Percentiles rank a stretch among this genome's conserved stretches.
Conservation (phyloP, 441 rosid species). For the Arabidopsis lyrata region DNA sequence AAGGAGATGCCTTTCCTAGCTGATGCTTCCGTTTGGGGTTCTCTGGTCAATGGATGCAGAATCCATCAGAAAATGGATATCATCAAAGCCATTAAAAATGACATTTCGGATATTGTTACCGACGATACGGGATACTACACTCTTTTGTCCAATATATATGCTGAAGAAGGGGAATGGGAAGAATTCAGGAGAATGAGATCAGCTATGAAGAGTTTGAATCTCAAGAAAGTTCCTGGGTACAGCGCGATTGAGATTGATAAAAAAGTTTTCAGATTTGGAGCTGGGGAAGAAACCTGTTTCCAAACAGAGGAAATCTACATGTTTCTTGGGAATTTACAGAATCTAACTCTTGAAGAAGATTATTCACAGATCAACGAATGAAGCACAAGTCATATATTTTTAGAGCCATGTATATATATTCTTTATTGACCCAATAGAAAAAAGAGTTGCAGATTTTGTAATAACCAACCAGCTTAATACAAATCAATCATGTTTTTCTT, state of each 20-base stretch:
- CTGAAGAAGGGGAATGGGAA: constrained; percentile 72
- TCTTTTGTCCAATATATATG: constrained; percentile 74
- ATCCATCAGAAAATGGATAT: constrained; percentile 76
- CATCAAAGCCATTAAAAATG: constrained; percentile 54
- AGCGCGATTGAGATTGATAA: constrained; percentile 53
- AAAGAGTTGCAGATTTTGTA: constrained; percentile 30
- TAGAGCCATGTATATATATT: constrained; percentile 26
- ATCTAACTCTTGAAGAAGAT: constrained; percentile 26
- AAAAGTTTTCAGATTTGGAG: constrained; percentile 44
- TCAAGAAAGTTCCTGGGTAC: constrained; percentile 86
- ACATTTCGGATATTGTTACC: constrained; percentile 51
- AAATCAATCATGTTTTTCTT: constrained; percentile 22
- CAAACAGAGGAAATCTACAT: constrained; percentile 30
- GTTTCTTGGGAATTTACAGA: constrained; percentile 32
- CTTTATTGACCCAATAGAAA: constrained; percentile 3
- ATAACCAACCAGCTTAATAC: constrained; percentile 34
- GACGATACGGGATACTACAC: constrained; percentile 76
- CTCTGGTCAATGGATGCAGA: constrained; percentile 80
- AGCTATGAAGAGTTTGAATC: constrained; percentile 54
- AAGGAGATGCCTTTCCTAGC: constrained; percentile 67
- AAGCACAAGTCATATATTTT: constrained; percentile 19
- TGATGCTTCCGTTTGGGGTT: constrained; percentile 73
- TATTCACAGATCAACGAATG: constrained; percentile 14
- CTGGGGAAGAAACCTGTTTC: constrained; percentile 37
- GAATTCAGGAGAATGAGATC: constrained; percentile 64